These are phyloP conservation scores for Macadamia integrifolia DNA, from an alignment of 164 flowering plant genomes.

Conservation along the genomic window DNA sequence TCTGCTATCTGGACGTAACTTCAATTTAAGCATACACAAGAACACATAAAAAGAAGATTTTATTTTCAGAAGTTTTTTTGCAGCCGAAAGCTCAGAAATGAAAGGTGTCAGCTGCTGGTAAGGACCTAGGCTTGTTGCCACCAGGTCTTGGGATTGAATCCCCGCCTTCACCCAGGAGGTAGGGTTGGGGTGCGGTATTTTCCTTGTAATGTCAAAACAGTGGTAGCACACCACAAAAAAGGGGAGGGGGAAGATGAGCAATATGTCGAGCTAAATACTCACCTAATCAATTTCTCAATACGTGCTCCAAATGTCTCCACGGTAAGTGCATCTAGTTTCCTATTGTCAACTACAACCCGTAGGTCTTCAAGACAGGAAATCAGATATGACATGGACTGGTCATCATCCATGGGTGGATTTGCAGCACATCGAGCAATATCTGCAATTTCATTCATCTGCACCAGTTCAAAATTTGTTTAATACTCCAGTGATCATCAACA, in stretches of 20 bases:
- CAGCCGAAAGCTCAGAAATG: background rate
- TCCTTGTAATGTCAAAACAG: too few relatives aligned
- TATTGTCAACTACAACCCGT: slow-evolving; percentile 58
- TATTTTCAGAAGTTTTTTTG: background rate
- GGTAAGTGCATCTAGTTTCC: slow-evolving; percentile 82
- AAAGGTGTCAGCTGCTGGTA: too few relatives aligned
- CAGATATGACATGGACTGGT: slow-evolving; percentile 56
- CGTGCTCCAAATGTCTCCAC: slow-evolving; percentile 98
- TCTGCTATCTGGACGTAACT: background rate
- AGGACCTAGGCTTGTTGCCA: too few relatives aligned
- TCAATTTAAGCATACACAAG: too few relatives aligned
- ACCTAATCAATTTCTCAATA: slow-evolving; percentile 91
- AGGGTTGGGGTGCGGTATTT: too few relatives aligned
- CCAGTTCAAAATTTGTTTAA: slow-evolving; percentile 9
- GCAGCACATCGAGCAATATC: slow-evolving; percentile 94
- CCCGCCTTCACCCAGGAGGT: too few relatives aligned
- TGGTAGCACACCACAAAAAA: too few relatives aligned
- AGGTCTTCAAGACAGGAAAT: slow-evolving; percentile 83
- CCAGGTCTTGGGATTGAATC: too few relatives aligned
- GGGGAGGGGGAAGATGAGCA: background rate
- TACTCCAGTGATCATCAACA: background rate
- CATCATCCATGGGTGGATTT: slow-evolving; percentile 68
- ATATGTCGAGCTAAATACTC: slow-evolving; percentile 17
- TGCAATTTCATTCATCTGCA: slow-evolving; percentile 94
- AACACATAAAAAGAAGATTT: background rate